Evolutionary conservation across 768 basidiomycete species (phyloP).

Genomic region (Lactarius sanguifluus): DNA sequence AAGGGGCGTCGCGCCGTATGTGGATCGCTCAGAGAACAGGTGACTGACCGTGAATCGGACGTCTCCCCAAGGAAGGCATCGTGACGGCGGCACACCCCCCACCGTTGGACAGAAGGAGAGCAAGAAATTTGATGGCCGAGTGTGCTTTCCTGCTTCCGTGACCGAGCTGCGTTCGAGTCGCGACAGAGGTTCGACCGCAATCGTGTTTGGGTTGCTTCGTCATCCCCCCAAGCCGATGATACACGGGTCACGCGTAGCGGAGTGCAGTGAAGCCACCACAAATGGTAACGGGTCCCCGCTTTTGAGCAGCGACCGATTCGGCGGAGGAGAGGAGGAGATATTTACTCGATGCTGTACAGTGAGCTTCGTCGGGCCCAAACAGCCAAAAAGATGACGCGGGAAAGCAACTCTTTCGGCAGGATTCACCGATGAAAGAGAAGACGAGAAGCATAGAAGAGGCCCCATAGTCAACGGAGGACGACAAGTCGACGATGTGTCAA

Average conservation of each 20-base stretch:
- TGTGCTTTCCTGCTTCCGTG: background rate
- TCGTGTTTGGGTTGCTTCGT: background rate
- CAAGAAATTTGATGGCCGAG: background rate
- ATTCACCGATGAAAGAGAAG: too few species aligned
- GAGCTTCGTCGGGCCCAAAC: background rate
- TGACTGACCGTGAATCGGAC: background rate
- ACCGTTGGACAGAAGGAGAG: background rate
- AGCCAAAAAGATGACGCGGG: background rate
- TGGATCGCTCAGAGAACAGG: background rate
- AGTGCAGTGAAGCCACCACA: background rate
- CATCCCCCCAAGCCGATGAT: background rate
- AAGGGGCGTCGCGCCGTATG: background rate
- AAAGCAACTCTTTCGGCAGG: background rate
- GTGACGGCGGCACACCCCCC: background rate
- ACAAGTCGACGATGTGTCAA: background rate
- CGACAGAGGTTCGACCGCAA: background rate
- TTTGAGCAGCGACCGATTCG: background rate
- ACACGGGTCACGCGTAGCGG: background rate
- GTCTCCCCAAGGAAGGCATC: background rate
- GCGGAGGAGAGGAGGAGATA: background rate
- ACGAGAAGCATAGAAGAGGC: background rate
- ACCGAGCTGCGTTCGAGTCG: slow-evolving; percentile 1
- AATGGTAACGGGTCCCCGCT: background rate
- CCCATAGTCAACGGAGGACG: background rate
- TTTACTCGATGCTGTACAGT: background rate